Evolutionary conservation across 2,329 filamentous ascomycete genomes (phyloP).

Genomic region (Geoglossum cookeanum): DNA sequence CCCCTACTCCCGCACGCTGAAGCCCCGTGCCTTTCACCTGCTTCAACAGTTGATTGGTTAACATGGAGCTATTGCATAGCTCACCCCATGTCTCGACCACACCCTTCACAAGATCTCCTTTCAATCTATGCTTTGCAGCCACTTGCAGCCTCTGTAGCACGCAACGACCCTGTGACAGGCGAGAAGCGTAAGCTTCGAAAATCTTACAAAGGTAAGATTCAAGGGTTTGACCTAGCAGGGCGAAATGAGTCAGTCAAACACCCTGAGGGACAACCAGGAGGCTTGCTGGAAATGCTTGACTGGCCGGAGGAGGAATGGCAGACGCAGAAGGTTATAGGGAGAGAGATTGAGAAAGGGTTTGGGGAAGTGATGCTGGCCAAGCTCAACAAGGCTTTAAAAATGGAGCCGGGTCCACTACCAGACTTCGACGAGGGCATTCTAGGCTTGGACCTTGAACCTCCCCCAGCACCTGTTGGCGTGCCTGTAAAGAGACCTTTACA

Average conservation of each 20-base stretch:
- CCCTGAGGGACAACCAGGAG: slow-evolving; percentile 21
- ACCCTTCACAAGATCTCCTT: slow-evolving; percentile 38
- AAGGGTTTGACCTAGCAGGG: slow-evolving; percentile 26
- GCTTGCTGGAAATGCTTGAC: slow-evolving; percentile 23
- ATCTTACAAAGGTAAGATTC: slow-evolving; percentile 32
- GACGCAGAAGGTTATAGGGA: slow-evolving; percentile 27
- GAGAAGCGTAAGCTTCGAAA: slow-evolving; percentile 46
- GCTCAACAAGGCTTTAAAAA: slow-evolving; percentile 26
- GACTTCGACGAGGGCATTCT: slow-evolving; percentile 27
- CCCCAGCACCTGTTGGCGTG: slow-evolving; percentile 8
- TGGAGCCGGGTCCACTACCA: slow-evolving; percentile 26
- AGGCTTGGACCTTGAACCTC: slow-evolving; percentile 21
- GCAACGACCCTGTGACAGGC: slow-evolving; percentile 39
- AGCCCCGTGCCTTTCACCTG: slow-evolving; percentile 15
- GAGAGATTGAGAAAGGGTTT: slow-evolving; percentile 25
- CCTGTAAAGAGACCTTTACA: not conserved
- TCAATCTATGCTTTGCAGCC: slow-evolving; percentile 36
- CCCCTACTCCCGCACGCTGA: slow-evolving; percentile 22
- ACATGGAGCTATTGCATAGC: slow-evolving; percentile 23
- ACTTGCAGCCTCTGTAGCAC: slow-evolving; percentile 37
- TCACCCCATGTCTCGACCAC: slow-evolving; percentile 32
- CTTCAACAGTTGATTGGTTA: slow-evolving; percentile 22
- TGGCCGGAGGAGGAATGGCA: slow-evolving; percentile 32
- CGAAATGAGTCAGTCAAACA: slow-evolving; percentile 29
- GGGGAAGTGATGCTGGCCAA: slow-evolving; percentile 22